These are phyloP conservation scores for grape (Vitis vinifera) DNA, from an alignment of 164 flowering plant genomes.

Conservation along the genomic window DNA sequence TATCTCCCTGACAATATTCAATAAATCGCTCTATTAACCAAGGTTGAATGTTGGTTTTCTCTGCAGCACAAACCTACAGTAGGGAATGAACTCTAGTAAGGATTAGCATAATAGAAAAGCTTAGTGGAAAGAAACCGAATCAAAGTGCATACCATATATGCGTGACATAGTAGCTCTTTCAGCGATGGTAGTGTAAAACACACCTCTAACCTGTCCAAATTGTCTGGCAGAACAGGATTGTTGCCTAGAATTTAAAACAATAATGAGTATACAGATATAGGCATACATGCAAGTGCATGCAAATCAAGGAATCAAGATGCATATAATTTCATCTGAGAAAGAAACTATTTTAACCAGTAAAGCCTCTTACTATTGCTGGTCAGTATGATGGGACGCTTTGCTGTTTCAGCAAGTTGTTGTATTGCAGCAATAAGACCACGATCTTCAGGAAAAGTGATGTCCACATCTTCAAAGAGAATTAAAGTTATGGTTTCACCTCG, in stretches of 20 bases:
- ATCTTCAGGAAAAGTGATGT: conserved; percentile 73
- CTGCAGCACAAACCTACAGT: conserved; percentile 77
- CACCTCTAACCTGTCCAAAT: conserved; percentile 59
- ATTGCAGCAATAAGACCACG: conserved; percentile 79
- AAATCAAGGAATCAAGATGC: no score
- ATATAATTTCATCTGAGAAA: conserved; percentile 4
- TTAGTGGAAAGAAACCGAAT: not conserved
- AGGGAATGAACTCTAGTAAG: conserved; percentile 2
- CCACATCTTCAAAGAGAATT: conserved; percentile 96
- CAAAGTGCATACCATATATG: conserved; percentile 45
- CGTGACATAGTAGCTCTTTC: conserved; percentile 55
- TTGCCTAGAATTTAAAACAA: conserved; percentile 40
- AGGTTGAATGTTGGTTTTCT: conserved; percentile 47
- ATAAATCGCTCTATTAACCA: conserved; percentile 47
- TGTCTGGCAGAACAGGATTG: conserved; percentile 64
- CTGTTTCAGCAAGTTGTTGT: conserved; percentile 76
- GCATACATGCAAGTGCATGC: not conserved
- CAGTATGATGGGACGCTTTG: conserved; percentile 87
- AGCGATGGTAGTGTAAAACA: conserved; percentile 58
- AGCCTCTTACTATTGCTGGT: conserved; percentile 78
- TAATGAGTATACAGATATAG: not conserved
- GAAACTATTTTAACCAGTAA: conserved; percentile 6
- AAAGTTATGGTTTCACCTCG: conserved; percentile 51
- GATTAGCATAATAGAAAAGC: not conserved
- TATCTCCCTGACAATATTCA: conserved; percentile 63